Base-by-base conservation (phyloP, 352 stramenopile species). In the Halophytophthora batemanensis region DNA sequence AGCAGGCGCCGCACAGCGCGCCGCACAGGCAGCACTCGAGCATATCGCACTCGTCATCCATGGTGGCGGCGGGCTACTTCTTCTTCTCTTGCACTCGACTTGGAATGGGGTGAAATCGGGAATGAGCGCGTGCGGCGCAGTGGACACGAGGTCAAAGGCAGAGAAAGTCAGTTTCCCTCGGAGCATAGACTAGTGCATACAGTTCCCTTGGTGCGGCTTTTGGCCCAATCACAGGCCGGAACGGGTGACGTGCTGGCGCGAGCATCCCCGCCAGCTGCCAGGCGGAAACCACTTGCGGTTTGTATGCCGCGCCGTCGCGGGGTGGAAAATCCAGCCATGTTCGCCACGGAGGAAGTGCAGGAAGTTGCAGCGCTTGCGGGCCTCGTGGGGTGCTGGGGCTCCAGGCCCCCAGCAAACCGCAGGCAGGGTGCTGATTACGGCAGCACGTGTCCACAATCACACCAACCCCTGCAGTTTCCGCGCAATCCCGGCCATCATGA, bases 21-120 rank as follows among this genome's bases (percentile, higher is more conserved):
- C 78, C 78, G 66, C 80, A 89, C 54, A 88, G 61, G 57, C 74
- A 85, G 71, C 76, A 89, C 58, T 87, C 78, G 67, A 86, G 71
- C 65, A 88, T 82, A 45, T 92, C 82, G 45, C 79, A 90, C 45
- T 74, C 76, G 53, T 87, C 77, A 41, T 87, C 78, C 69, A 84
- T 87, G 35, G 40, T 50, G 28, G 34, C 18, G 40, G 14, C 36
- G 23, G 34, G 21, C 21, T 5, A 14, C 21, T 14, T 22, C 23
- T 21, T 12, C 8, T 19, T 5, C 11, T 39, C 18, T 48, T 64
- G 29, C 18, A 21, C 46, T 22, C 18, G n/a, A 64, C 39, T 17
- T 29, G 28, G 13, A 5, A 8, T 23, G 17, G 19, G 33, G 18
- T 42, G 36, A 59, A 66, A 64, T 51, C 21, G 44, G 40, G 58